Base-by-base conservation (phyloP, 2,329 filamentous ascomycete species). In the Aphanocladium album region DNA sequence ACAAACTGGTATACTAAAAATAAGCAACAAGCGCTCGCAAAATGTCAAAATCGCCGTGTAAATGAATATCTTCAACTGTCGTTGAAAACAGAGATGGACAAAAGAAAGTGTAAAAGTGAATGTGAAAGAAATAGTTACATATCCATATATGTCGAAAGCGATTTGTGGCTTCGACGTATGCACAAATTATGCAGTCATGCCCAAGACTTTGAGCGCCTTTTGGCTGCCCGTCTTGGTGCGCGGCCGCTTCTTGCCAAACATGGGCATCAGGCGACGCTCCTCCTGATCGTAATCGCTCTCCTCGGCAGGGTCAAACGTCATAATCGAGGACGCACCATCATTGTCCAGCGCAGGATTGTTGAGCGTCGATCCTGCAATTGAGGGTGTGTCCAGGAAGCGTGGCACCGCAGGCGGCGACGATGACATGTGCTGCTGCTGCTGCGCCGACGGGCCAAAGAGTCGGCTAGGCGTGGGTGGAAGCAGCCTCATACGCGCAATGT, bases 171-270 rank as follows among this genome's bases (percentile, higher is more conserved):
- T n/a, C n/a, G n/a, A n/a, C n/a, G 33, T 12, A 35, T 35, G 9
- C 41, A 23, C n/a, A 46, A 7, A 21, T 66, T 66, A 79, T 30
- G 43, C 52, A 12, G 76, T 76, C 49, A 83, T 69, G 0, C 81
- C 81, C 1, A 84, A 72, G 67, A 82, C 83, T 68, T 81, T 83
- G 57, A 83, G 74, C 7, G 81, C 81, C 68, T 84, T 84, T 8
- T 76, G 74, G 54, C 74, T 80, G 60, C 77, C 79, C 2, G 73
- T 75, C 67, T 76, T 78, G 17, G 69, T 72, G 30, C 67, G 64
- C 12, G 66, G 66, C 2, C 66, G 62, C 62, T 72, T 76, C 60
- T 71, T 71, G 67, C 77, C 67, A 41, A 77, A 79, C 25, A 82
- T 72, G 4, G 81, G 81, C 79, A 84, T 82, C 35, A 84, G 76